Evolutionary conservation across 1,284 basidiomycete species (phyloP).

Genomic region (Testicularia cyperi): DNA sequence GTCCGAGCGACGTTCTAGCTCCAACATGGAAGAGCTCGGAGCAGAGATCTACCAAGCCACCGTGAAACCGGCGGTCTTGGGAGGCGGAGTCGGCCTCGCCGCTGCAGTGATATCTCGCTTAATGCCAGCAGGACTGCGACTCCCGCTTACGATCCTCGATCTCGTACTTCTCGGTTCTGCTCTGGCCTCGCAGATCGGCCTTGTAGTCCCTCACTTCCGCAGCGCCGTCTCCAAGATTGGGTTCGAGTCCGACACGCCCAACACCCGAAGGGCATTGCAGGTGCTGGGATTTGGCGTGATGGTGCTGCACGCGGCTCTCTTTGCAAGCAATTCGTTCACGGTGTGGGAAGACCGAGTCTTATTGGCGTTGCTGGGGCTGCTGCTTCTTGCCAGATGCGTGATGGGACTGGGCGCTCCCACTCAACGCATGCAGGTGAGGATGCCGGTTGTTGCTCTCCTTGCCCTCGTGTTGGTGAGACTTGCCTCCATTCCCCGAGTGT

Average conservation of each 20-base stretch:
- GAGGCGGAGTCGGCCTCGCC: neutral
- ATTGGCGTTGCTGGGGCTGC: conserved; percentile 62
- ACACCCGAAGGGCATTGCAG: conserved; percentile 8
- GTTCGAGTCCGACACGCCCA: neutral
- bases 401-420: conserved; percentile 18
- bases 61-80: conserved; percentile 1
- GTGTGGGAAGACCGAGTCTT: conserved; percentile 90
- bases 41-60: neutral
- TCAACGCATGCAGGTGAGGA: conserved; percentile 72
- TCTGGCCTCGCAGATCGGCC: conserved; percentile 6
- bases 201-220: conserved; percentile 2
- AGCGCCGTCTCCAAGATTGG: neutral
- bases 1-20: neutral
- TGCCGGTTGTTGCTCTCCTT: conserved; percentile 71
- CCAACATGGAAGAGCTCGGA: conserved; percentile 11
- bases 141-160: conserved; percentile 16
- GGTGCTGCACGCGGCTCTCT: conserved; percentile 37
- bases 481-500: conserved; percentile 77
- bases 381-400: conserved; percentile 18
- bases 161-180: conserved; percentile 7
- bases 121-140: neutral
- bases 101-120: neutral
- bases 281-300: conserved; percentile 13
- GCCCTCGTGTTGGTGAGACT: conserved; percentile 74
- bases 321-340: conserved; percentile 76